phyloP scores from a whole-genome alignment of 306 rosid genomes.

The Glycine soja region DNA sequence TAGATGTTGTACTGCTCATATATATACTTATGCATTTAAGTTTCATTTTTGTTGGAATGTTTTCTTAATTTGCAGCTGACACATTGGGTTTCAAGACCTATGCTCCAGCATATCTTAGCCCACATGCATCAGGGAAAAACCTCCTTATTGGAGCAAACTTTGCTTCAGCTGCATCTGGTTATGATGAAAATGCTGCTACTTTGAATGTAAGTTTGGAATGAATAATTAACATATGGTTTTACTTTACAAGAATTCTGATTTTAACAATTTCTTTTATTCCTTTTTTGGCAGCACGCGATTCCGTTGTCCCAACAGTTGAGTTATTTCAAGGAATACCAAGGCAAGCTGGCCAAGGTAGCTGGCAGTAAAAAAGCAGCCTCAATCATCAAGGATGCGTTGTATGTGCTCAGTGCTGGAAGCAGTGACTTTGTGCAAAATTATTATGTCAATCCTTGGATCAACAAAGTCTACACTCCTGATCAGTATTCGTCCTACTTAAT shows the following conservation, averaged over 20 bases:
- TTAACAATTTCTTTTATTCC: slow-evolving; percentile 2
- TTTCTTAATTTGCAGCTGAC: slow-evolving; percentile 63
- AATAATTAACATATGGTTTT: background rate
- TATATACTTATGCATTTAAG: slow-evolving; percentile 19
- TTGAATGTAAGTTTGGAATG: slow-evolving; percentile 62
- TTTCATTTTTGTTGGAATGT: slow-evolving; percentile 41
- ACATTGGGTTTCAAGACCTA: slow-evolving; percentile 77
- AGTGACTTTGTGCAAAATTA: slow-evolving; percentile 92
- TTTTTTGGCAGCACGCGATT: slow-evolving; percentile 82
- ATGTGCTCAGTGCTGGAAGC: slow-evolving; percentile 81
- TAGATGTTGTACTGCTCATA: background rate
- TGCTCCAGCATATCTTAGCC: slow-evolving; percentile 92
- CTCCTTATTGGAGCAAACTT: slow-evolving; percentile 92
- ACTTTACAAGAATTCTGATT: background rate
- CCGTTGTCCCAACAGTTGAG: slow-evolving; percentile 76
- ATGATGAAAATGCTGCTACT: slow-evolving; percentile 80
- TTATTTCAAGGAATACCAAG: slow-evolving; percentile 82
- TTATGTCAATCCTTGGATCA: slow-evolving; percentile 77
- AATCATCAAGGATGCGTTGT: slow-evolving; percentile 73
- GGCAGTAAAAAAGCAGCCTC: slow-evolving; percentile 76
- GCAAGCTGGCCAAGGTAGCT: slow-evolving; percentile 79
- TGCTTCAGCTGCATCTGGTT: slow-evolving; percentile 99
- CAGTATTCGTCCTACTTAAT: slow-evolving; percentile 67
- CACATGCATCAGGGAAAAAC: slow-evolving; percentile 90
- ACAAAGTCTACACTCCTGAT: slow-evolving; percentile 73